A percentile compares a stretch with the other conserved stretches of the same genome.
Evolutionary conservation across 768 basidiomycete genomes (phyloP).

Genomic region (Mycena vitilis): DNA sequence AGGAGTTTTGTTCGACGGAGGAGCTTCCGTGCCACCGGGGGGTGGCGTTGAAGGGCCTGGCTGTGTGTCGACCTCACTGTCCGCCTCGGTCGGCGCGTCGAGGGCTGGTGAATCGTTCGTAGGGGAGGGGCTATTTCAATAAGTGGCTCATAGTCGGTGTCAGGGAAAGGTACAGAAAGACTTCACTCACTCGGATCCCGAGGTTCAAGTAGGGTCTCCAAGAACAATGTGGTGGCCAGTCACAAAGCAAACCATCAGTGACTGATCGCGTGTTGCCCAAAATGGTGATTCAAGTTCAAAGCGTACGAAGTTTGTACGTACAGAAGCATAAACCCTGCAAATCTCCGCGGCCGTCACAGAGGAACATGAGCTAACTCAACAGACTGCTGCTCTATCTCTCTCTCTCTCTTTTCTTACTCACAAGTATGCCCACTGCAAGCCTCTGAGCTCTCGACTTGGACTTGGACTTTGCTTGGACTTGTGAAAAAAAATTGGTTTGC

Average conservation of each 20-base stretch:
- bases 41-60: constrained; percentile 5
- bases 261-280: constrained; percentile 24
- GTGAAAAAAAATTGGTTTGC: too few species aligned
- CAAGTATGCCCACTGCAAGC: too few species aligned
- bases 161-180: background rate
- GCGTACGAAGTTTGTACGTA: background rate
- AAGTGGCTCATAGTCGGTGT: constrained; percentile 17
- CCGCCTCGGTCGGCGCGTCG: background rate
- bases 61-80: background rate
- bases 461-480: too few species aligned
- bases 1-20: background rate
- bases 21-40: background rate
- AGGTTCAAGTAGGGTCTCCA: background rate
- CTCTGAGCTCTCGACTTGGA: too few species aligned
- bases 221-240: constrained; percentile 8
- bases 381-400: too few species aligned
- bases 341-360: too few species aligned
- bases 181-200: constrained; percentile 9
- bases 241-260: constrained; percentile 17
- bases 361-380: too few species aligned
- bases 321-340: too few species aligned
- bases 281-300: constrained; percentile 14
- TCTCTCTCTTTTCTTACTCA: too few species aligned
- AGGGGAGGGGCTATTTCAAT: background rate
- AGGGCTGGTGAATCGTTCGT: background rate